These are phyloP conservation scores for Fusarium nurragi DNA, from an alignment of 2,329 filamentous ascomycete genomes.

Conservation along the genomic window DNA sequence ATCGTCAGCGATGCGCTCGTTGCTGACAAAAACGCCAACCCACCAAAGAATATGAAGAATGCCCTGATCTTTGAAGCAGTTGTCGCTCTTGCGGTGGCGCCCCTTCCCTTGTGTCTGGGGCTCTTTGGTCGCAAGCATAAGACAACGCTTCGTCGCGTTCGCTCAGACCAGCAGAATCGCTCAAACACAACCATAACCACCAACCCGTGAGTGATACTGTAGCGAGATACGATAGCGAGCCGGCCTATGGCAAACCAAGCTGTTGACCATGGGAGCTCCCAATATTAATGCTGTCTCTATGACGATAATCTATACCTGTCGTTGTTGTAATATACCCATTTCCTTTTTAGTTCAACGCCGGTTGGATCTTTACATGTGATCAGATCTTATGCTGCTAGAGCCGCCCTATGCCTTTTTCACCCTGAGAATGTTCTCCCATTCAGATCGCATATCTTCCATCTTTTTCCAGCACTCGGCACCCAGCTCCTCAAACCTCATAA, in stretches of 20 bases:
- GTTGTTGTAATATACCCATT: slow-evolving; percentile 42
- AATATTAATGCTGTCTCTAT: slow-evolving; percentile 17
- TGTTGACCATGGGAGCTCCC: not conserved
- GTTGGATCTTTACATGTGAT: not conserved
- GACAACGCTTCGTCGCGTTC: slow-evolving; percentile 61
- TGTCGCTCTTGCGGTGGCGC: slow-evolving; percentile 70
- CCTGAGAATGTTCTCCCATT: slow-evolving; percentile 65
- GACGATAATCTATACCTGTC: slow-evolving; percentile 19
- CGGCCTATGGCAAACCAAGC: not conserved
- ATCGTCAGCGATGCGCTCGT: slow-evolving; percentile 81
- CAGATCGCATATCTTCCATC: slow-evolving; percentile 75
- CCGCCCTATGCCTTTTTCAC: slow-evolving; percentile 22
- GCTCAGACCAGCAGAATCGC: slow-evolving; percentile 51
- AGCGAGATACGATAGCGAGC: not conserved
- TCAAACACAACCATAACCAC: slow-evolving; percentile 32
- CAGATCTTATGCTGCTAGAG: not conserved
- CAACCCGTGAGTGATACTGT: slow-evolving; percentile 22
- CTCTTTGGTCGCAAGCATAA: slow-evolving; percentile 70
- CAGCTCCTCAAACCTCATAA: slow-evolving; percentile 68
- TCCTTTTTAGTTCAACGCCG: slow-evolving; percentile 17
- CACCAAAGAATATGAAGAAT: slow-evolving; percentile 76
- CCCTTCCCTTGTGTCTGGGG: slow-evolving; percentile 75
- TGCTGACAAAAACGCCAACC: slow-evolving; percentile 60
- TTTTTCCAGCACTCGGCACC: slow-evolving; percentile 71
- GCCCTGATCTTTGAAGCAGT: slow-evolving; percentile 84